Evolutionary conservation across 73 alveolate species (phyloP), one percentile per base, ranked within the genome.

Genomic region (Paramecium biaurelia): DNA sequence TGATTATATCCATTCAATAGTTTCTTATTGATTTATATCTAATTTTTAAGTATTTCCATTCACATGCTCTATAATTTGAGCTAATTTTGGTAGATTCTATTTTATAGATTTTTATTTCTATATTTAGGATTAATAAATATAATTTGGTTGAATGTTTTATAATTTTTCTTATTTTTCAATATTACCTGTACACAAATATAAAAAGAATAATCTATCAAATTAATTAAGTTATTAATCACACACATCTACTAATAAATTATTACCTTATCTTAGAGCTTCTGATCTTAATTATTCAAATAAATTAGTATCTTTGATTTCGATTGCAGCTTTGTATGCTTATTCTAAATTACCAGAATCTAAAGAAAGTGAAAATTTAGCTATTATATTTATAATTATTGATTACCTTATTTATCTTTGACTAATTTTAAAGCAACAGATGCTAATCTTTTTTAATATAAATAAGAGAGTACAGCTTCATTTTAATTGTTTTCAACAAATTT

Each of bases 401-500:
- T 79, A 79, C 90, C 90, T 3, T 23, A 20, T 43, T 41, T 23
- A 79, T 79, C 90, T 63, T 79, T 43, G 28, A 79, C 72, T 47
- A 79, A 20, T 79, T 79, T 79, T 8, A 95, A 82, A 14, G 96
- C 96, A 0, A 93, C 70, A 24, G 92, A 94, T 24, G 96, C 90
- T 58, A 92, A 94, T 26, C 93, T 92, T 92, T 95, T 70, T 34
- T 93, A 93, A 35, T 95, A 89, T 8, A 95, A 57, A 53, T 95
- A 95, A 35, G 94, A 47, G 35, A 92, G 93, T n/a, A 85, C 58
- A 47, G 94, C 43, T 58, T 93, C 94, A 38, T 95, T 95, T 67
- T 93, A 76, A 49, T 93, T 92, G 12, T 49, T 56, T 24, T 92
- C 96, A 26, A 84, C 37, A 57, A 59, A 85, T 38, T 90, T 63